These are phyloP conservation scores for Alternaria postmessia DNA, from an alignment of 2,329 filamentous ascomycete genomes.

Conservation along the genomic window DNA sequence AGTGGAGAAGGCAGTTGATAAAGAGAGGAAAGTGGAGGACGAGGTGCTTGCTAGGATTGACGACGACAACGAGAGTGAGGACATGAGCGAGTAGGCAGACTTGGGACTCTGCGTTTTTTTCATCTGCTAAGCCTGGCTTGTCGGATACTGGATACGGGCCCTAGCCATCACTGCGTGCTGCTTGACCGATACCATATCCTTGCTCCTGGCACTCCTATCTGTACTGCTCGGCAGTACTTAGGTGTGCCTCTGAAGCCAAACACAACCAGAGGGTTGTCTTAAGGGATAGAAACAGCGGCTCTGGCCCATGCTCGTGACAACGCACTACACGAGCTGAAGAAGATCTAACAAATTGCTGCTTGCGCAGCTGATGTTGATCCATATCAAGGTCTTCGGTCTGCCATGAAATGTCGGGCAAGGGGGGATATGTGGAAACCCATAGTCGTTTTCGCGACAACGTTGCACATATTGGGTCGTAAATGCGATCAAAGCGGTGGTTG, in stretches of 20 bases:
- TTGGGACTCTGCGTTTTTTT: background rate
- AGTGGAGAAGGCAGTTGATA: conserved; percentile 35
- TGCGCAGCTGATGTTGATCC: background rate
- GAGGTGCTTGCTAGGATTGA: conserved; percentile 30
- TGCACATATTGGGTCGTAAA: background rate
- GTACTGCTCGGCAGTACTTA: background rate
- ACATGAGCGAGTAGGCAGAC: conserved; percentile 30
- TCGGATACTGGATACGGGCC: background rate
- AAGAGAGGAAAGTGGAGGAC: conserved; percentile 25
- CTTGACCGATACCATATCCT: background rate
- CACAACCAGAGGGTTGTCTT: background rate
- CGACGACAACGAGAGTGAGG: conserved; percentile 25
- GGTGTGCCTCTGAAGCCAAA: background rate
- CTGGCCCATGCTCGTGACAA: background rate
- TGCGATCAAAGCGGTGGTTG: background rate
- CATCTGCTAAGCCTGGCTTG: background rate
- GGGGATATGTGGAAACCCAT: background rate
- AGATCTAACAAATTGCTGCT: background rate
- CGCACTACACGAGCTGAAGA: background rate
- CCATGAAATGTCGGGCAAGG: background rate
- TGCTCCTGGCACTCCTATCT: background rate
- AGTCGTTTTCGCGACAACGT: background rate
- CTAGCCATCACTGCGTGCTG: background rate
- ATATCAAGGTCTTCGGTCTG: background rate
- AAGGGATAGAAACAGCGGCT: background rate